Percentiles rank a stretch among this genome's conserved stretches.
Evolutionary conservation across 2,329 filamentous ascomycete genomes (phyloP).

Genomic region (Magnaporthiopsis incrustans): DNA sequence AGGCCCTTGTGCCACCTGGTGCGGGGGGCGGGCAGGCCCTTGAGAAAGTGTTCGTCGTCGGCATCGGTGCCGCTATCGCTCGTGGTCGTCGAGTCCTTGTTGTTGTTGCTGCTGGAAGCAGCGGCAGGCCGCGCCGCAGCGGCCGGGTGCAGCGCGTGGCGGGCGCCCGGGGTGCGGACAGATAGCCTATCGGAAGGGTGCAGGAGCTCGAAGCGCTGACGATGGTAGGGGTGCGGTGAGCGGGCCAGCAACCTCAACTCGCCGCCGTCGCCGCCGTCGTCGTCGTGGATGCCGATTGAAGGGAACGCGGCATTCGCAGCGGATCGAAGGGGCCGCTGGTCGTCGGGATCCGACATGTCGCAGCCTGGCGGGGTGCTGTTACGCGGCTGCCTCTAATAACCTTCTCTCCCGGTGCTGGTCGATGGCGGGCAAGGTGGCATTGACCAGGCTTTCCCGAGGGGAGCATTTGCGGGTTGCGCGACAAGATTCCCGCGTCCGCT

Average conservation of each 20-base stretch:
- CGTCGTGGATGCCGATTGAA: slow-evolving; percentile 6
- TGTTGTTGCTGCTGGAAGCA: slow-evolving; percentile 16
- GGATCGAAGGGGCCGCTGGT: not conserved
- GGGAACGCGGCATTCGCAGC: not conserved
- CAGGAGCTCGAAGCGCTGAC: slow-evolving; percentile 46
- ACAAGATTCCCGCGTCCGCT: too few species aligned
- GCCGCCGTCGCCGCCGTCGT: slow-evolving; percentile 13
- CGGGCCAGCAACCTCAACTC: slow-evolving; percentile 44
- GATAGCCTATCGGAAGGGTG: slow-evolving; percentile 36
- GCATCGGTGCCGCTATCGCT: slow-evolving; percentile 94
- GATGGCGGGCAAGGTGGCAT: not conserved
- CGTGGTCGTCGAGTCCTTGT: slow-evolving; percentile 49
- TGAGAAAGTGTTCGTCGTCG: slow-evolving; percentile 86
- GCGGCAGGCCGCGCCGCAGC: not conserved
- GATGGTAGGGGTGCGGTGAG: slow-evolving; percentile 62
- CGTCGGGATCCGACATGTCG: slow-evolving; percentile 4
- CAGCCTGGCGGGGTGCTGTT: not conserved
- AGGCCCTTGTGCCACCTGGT: slow-evolving; percentile 68
- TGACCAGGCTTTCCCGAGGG: not conserved
- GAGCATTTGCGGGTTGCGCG: not conserved
- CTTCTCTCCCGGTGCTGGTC: not conserved
- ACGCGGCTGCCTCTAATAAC: not conserved
- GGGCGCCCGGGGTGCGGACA: slow-evolving; percentile 12
- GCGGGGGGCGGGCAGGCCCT: slow-evolving; percentile 75
- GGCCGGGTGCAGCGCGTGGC: not conserved